Evolutionary conservation across 1,284 basidiomycete genomes (phyloP), one percentile per base, ranked within the genome.

Genomic region (Marasmius sp.): DNA sequence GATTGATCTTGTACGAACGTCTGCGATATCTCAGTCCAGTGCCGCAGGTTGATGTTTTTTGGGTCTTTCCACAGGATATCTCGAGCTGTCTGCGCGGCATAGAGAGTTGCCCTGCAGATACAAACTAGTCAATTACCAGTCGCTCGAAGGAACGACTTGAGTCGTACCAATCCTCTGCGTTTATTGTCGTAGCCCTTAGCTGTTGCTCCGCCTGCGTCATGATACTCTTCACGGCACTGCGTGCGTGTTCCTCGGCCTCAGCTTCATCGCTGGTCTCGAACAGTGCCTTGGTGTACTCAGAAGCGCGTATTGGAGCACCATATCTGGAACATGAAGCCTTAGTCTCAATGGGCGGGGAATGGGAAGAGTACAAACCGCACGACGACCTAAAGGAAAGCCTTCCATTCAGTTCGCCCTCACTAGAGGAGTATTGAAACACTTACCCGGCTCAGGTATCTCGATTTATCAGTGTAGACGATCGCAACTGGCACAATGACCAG

Each of bases 401-500:
- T 12, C 14, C 9, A n/a, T 34, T 34, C n/a, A 54, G 14, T 20
- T 51, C 16, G 18, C 9, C 52, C 18, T 45, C 33, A 53, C 47
- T 27, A 7, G 63, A 34, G 41, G 49, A 45, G 49, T 18, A 63
- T 59, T 36, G 22, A 36, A 36, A 41, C 11, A 75, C 79, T 72
- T 67, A 83, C 81, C 56, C 79, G 75, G 67, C 85, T 88, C 59
- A 85, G 77, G 73, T 91, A 93, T 66, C 80, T 83, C 36, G 84
- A 78, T 75, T 94, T 92, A 69, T 93, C 84, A 16, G 85, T 87
- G 73, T 92, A 94, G 8, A 86, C 86, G 61, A 93, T 85, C 0
- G 84, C 85, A 6, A 88, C 86, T 0, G 92, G 89, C 0, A 92
- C 75, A 58, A 94, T 81, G 3, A 79, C 70, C 27, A 91, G 74